Conservation (phyloP, 73 alveolate species). For the Paramecium primaurelia region DNA sequence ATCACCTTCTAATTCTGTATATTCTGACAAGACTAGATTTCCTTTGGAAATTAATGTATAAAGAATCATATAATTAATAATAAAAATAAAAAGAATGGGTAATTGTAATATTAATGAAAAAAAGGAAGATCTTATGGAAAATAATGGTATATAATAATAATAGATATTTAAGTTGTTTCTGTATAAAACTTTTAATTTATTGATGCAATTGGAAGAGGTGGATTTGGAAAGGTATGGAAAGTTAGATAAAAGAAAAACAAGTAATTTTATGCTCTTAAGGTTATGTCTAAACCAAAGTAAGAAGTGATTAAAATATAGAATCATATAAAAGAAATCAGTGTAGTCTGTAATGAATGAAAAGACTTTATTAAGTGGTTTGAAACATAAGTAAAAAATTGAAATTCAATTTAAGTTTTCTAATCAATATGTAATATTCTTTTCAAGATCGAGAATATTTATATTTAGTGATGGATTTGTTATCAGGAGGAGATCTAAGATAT, state of each 20-base stretch:
- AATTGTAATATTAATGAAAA: constrained; percentile 26
- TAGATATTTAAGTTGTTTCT: neutral
- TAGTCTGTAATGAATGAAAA: constrained; percentile 78
- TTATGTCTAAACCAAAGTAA: constrained; percentile 70
- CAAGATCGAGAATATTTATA: constrained; percentile 91
- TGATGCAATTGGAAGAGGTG: constrained; percentile 54
- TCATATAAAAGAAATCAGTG: constrained; percentile 69
- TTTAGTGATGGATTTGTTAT: constrained; percentile 85
- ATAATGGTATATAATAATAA: neutral
- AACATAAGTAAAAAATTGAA: constrained; percentile 60
- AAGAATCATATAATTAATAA: neutral
- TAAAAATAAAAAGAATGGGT: neutral
- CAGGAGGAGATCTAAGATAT: constrained; percentile 96
- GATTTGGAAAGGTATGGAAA: constrained; percentile 74
- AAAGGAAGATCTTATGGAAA: neutral
- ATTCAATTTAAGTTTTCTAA: constrained; percentile 68
- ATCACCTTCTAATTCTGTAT: constrained; percentile 4
- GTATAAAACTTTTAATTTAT: neutral
- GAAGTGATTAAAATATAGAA: neutral
- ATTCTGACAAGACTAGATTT: neutral
- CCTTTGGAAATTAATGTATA: neutral
- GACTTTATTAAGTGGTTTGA: constrained; percentile 63
- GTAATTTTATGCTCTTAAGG: constrained; percentile 72
- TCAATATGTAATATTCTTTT: constrained; percentile 92
- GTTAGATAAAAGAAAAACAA: constrained; percentile 75